Conservation (phyloP, 768 basidiomycete genomes). For the Tricholoma hemisulphureum region DNA sequence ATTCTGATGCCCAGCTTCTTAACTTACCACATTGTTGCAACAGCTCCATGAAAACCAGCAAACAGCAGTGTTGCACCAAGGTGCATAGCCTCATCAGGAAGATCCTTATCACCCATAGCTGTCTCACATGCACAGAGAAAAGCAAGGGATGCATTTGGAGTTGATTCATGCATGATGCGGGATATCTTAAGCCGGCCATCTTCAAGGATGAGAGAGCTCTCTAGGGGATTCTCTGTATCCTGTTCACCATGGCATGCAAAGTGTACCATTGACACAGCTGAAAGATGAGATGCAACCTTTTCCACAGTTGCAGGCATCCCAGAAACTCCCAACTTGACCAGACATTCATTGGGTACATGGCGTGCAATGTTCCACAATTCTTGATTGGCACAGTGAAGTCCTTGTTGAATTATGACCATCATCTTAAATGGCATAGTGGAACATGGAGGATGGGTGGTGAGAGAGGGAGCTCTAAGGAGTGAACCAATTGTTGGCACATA, state of each 20-base stretch:
- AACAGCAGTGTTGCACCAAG: constrained; percentile 35
- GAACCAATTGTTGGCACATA: background rate
- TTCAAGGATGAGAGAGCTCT: background rate
- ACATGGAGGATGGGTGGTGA: background rate
- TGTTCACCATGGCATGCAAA: constrained; percentile 32
- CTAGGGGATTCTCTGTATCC: constrained; percentile 7
- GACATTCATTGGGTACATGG: background rate
- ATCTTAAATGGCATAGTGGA: background rate
- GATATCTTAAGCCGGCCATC: constrained; percentile 7
- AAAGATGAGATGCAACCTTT: background rate
- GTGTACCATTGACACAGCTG: constrained; percentile 18
- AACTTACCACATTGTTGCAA: constrained; percentile 42
- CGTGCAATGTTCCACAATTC: background rate
- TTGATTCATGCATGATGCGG: constrained; percentile 13
- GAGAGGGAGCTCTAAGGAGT: background rate
- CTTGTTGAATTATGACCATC: background rate
- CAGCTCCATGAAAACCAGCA: constrained; percentile 21
- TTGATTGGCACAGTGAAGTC: background rate
- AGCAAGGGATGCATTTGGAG: constrained; percentile 26
- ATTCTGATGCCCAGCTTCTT: background rate
- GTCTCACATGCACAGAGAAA: constrained; percentile 43
- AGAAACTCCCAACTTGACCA: background rate
- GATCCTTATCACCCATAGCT: constrained; percentile 24
- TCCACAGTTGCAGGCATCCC: background rate
- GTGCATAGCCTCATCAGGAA: constrained; percentile 25